Evolutionary conservation across 192 early-diverging fungal genomes (phyloP).

Genomic region (Paraglomus brasilianum): DNA sequence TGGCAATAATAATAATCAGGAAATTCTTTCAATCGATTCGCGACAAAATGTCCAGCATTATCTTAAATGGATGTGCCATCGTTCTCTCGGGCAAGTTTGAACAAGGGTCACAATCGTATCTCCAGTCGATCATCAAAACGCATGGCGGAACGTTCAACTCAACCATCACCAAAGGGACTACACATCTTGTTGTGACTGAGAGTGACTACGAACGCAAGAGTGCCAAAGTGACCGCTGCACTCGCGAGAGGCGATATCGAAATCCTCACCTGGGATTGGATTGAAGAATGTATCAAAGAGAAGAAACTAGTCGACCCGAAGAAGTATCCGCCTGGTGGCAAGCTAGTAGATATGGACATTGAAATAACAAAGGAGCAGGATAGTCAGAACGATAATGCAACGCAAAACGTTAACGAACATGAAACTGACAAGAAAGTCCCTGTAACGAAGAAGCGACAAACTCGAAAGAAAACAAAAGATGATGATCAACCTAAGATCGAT

Average conservation of each 20-base stretch:
- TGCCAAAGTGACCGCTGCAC: conserved; percentile 34
- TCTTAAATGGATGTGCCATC: conserved; percentile 16
- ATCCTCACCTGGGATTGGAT: conserved; percentile 41
- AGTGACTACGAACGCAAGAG: conserved; percentile 32
- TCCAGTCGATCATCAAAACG: background rate
- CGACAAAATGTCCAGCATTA: conserved; percentile 2
- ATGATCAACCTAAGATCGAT: too few species aligned
- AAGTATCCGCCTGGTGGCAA: conserved; percentile 26
- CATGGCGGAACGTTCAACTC: conserved; percentile 22
- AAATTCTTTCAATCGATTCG: too few species aligned
- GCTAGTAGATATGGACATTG: background rate
- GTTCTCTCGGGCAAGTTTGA: conserved; percentile 19
- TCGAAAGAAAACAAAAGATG: too few species aligned
- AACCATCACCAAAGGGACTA: conserved; percentile 36
- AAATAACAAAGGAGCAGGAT: conserved; percentile 4
- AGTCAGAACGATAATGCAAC: background rate
- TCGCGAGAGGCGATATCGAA: conserved; percentile 14
- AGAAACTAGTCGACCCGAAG: conserved; percentile 18
- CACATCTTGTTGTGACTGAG: conserved; percentile 40
- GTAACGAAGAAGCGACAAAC: background rate
- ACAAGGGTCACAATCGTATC: background rate
- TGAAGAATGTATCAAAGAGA: conserved; percentile 35
- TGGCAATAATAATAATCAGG: too few species aligned
- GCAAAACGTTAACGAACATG: background rate
- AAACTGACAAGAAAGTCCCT: background rate